Conservation (phyloP, 192 early-diverging fungal species). For the Powellomyces hirtus region DNA sequence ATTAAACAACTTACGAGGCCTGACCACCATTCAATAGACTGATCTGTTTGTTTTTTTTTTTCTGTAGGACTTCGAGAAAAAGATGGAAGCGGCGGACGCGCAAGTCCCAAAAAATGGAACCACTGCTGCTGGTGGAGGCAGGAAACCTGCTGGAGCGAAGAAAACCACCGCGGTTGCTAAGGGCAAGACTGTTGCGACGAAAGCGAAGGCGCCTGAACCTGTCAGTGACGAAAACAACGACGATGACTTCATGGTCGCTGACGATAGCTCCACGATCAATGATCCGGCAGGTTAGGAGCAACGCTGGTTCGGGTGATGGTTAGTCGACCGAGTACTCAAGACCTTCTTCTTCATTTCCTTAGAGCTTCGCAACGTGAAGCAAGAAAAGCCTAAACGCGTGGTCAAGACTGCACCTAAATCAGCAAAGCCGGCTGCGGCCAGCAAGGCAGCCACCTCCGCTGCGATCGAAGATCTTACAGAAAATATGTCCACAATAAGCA, state of each 20-base stretch:
- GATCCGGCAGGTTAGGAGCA: background rate
- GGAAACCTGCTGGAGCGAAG: background rate
- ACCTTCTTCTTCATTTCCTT: no score
- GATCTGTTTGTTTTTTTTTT: background rate
- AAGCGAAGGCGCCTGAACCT: background rate
- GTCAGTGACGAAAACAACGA: slow-evolving; percentile 17
- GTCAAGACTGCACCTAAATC: background rate
- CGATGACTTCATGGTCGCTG: slow-evolving; percentile 21
- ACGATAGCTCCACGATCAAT: background rate
- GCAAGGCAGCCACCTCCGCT: background rate
- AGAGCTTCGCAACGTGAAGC: no score
- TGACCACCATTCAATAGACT: background rate
- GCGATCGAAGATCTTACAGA: slow-evolving; percentile 1
- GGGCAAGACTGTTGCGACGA: background rate
- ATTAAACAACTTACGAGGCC: background rate
- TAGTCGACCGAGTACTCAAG: no score
- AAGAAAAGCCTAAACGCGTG: background rate
- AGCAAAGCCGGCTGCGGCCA: background rate
- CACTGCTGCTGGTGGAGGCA: background rate
- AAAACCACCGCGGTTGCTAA: background rate
- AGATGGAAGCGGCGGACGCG: background rate
- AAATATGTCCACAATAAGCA: background rate
- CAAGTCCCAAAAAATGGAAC: background rate
- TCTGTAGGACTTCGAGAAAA: background rate
- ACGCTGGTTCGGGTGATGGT: no score